Percentiles rank a stretch among this genome's conserved stretches.
Evolutionary conservation across 176 grass and related monocot species (phyloP).

Genomic region (Eragrostis curvula): DNA sequence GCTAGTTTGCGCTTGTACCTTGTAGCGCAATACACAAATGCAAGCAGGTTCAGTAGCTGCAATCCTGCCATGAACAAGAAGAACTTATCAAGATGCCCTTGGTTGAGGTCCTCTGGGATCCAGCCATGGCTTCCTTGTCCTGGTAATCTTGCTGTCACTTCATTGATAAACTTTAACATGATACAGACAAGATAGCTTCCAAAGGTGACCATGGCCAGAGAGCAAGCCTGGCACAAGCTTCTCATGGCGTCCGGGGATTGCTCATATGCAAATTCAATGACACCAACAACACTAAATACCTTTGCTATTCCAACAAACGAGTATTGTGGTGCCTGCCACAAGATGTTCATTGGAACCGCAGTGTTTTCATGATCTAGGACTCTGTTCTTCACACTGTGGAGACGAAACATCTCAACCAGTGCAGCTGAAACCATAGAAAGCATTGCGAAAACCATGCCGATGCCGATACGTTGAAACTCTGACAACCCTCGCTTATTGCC

Average conservation of each 20-base stretch:
- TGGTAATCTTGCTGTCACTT: neutral
- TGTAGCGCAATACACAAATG: neutral
- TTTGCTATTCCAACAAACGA: conserved; percentile 3
- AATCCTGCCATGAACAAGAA: conserved; percentile 30
- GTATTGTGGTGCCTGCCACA: conserved; percentile 33
- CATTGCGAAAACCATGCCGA: conserved; percentile 43
- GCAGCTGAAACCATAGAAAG: conserved; percentile 37
- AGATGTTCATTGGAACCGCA: conserved; percentile 9
- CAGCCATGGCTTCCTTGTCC: conserved; percentile 5
- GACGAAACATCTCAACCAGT: conserved; percentile 42
- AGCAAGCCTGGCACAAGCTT: conserved; percentile 29
- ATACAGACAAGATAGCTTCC: conserved; percentile 12
- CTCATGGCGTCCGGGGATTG: conserved; percentile 32
- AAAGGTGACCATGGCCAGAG: neutral
- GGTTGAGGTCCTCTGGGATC: conserved; percentile 20
- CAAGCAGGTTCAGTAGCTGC: conserved; percentile 21
- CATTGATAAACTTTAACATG: neutral
- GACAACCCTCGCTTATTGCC: conserved; percentile 46
- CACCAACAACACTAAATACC: conserved; percentile 21
- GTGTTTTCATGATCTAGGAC: neutral
- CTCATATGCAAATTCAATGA: conserved; percentile 25
- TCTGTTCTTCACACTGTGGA: neutral
- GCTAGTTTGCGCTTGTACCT: conserved; percentile 16
- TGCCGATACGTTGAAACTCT: conserved; percentile 46
- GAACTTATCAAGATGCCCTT: conserved; percentile 12